Evolutionary conservation across 371 early-diverging fungal genomes (phyloP).

Genomic region (Cladochytrium tenue): DNA sequence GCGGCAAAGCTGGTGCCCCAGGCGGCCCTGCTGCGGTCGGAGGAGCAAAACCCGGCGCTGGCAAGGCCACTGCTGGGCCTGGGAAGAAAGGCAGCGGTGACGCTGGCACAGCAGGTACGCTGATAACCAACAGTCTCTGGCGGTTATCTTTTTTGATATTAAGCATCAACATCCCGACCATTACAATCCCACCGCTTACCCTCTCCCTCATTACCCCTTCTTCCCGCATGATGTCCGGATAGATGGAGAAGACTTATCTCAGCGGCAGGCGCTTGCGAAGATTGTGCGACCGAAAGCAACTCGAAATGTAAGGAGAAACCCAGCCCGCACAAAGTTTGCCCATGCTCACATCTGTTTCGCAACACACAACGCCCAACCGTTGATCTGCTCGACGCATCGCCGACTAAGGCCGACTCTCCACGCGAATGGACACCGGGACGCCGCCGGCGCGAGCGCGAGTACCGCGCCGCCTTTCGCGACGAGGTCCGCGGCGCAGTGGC

Average conservation of each 20-base stretch:
- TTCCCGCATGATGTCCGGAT: too few relatives aligned
- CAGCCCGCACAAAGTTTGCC: too few relatives aligned
- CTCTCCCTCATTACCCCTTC: too few relatives aligned
- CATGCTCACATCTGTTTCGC: not conserved
- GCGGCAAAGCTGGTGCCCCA: slow-evolving; percentile 10
- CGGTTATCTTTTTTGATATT: not conserved
- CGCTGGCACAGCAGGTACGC: not conserved
- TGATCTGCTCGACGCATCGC: not conserved
- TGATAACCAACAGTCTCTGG: not conserved
- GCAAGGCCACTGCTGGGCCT: too few relatives aligned
- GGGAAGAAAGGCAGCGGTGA: slow-evolving; percentile 11
- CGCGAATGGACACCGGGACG: slow-evolving; percentile 28
- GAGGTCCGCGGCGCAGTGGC: slow-evolving; percentile 12
- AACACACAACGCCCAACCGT: not conserved
- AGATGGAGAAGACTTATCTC: slow-evolving; percentile 11
- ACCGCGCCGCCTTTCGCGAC: slow-evolving; percentile 12
- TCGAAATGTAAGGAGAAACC: too few relatives aligned
- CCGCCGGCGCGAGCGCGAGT: slow-evolving; percentile 22
- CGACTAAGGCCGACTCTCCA: slow-evolving; percentile 34
- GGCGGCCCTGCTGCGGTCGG: slow-evolving; percentile 6
- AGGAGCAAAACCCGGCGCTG: too few relatives aligned
- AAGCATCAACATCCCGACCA: too few relatives aligned
- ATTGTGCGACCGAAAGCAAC: too few relatives aligned
- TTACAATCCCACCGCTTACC: too few relatives aligned
- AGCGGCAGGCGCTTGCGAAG: not conserved